These are phyloP conservation scores for Suillus paluster DNA, from an alignment of 768 basidiomycete genomes.

Conservation along the genomic window DNA sequence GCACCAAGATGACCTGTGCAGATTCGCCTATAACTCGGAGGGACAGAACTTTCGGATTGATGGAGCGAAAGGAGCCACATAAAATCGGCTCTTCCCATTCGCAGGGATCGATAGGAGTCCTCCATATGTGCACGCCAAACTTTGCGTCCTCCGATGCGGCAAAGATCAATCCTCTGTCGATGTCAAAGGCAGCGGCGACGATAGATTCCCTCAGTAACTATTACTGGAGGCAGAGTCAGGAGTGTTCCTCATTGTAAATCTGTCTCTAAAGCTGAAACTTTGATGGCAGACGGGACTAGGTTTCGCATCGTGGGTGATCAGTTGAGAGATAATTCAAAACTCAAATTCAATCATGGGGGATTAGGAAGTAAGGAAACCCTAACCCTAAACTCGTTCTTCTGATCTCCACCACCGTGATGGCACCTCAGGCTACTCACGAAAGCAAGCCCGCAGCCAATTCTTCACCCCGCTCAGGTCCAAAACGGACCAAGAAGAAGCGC, in stretches of 20 bases:
- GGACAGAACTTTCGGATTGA: conserved; percentile 54
- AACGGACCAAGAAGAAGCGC: conserved; percentile 14
- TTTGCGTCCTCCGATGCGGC: conserved; percentile 63
- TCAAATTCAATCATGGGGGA: neutral
- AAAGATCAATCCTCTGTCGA: conserved; percentile 65
- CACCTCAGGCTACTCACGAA: neutral
- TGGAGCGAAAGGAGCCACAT: conserved; percentile 25
- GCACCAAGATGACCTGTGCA: conserved; percentile 65
- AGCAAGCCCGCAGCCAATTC: neutral
- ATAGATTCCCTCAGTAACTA: conserved; percentile 39
- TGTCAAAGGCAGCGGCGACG: conserved; percentile 57
- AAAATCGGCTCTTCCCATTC: conserved; percentile 23
- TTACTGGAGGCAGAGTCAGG: conserved; percentile 20
- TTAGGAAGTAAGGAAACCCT: conserved; percentile 11
- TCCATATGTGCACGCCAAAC: conserved; percentile 66
- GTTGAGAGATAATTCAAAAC: neutral
- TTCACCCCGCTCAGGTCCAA: neutral
- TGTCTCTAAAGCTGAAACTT: conserved; percentile 18
- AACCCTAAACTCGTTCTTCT: conserved; percentile 19
- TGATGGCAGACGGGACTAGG: conserved; percentile 47
- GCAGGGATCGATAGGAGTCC: conserved; percentile 18
- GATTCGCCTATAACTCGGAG: conserved; percentile 75
- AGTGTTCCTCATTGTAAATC: conserved; percentile 19
- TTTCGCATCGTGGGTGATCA: conserved; percentile 52
- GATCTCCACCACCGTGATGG: neutral